Percentiles rank a stretch among this genome's conserved stretches.
Evolutionary conservation across 169 alveolate species (phyloP).

Genomic region (Theileria equi): DNA sequence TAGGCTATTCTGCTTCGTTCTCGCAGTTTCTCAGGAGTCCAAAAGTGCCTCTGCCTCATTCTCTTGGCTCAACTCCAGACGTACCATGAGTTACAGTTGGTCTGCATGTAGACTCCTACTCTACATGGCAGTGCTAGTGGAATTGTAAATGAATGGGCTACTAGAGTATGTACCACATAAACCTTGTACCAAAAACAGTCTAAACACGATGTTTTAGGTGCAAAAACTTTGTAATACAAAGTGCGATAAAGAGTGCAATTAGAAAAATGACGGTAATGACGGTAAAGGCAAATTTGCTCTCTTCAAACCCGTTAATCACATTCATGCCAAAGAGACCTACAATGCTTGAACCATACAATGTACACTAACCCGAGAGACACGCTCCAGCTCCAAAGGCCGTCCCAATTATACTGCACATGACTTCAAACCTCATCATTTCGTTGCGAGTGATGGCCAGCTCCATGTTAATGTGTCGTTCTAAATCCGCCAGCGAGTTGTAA

Average conservation of each 20-base stretch:
- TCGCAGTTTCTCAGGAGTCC: not conserved
- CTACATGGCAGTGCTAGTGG: no score
- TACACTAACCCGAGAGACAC: conserved; percentile 68
- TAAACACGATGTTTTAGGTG: conserved; percentile 68
- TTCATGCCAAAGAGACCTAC: conserved; percentile 79
- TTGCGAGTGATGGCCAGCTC: conserved; percentile 76
- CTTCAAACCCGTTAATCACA: conserved; percentile 66
- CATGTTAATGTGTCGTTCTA: conserved; percentile 70
- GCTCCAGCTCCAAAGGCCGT: conserved; percentile 80
- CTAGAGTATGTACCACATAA: no score
- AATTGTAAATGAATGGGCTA: no score
- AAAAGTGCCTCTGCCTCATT: not conserved
- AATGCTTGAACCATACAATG: not conserved
- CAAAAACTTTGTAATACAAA: conserved; percentile 52
- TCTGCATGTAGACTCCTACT: no score
- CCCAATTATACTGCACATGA: conserved; percentile 73
- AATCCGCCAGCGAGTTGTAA: conserved; percentile 55
- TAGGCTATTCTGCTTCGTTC: not conserved
- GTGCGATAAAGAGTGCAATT: conserved; percentile 46
- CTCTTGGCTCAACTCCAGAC: no score
- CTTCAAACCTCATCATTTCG: conserved; percentile 74
- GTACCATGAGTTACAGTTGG: no score
- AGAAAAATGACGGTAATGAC: conserved; percentile 52
- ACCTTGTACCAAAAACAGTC: not conserved
- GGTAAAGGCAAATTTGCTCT: conserved; percentile 65